Percentiles rank a stretch among this genome's conserved stretches.
phyloP scores from a whole-genome alignment of 345 rosid species.

The Linum lewisii region DNA sequence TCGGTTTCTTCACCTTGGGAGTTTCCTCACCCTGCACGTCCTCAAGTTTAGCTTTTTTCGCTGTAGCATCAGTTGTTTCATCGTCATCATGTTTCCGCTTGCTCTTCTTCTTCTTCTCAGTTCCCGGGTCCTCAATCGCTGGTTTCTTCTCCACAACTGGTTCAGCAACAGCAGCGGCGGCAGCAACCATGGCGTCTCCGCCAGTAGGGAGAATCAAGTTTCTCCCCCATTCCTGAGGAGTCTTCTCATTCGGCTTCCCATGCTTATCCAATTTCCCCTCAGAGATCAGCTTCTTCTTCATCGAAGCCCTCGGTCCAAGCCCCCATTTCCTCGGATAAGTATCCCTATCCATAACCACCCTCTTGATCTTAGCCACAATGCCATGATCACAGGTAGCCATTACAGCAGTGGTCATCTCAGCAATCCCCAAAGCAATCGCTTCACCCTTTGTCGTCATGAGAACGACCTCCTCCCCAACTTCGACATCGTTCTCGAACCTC shows the following conservation, averaged over 20 bases:
- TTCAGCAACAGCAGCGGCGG: conserved; percentile 52
- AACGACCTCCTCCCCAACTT: conserved; percentile 80
- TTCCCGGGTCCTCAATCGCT: conserved; percentile 6
- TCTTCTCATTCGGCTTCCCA: conserved; percentile 72
- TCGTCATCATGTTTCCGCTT: conserved; percentile 14
- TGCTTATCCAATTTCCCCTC: conserved; percentile 85
- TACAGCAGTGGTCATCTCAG: conserved; percentile 95
- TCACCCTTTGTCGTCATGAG: conserved; percentile 96
- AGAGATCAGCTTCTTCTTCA: conserved; percentile 74
- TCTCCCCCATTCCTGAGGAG: conserved; percentile 77
- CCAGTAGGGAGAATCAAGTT: conserved; percentile 63
- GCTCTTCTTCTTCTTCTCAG: conserved; percentile 31
- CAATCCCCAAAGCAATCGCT: conserved; percentile 84
- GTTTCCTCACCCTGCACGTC: conserved; percentile 21
- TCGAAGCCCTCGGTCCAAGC: conserved; percentile 74
- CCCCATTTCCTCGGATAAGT: conserved; percentile 98
- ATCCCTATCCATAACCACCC: conserved; percentile 97
- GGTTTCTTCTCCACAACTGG: conserved; percentile 20
- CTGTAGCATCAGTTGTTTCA: conserved; percentile 26
- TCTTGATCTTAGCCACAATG: conserved; percentile 88
- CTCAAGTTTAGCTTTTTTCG: conserved; percentile 51
- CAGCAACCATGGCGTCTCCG: conserved; percentile 63
- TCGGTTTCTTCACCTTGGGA: conserved; percentile 29
- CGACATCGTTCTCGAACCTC: conserved; percentile 87
- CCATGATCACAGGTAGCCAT: conserved; percentile 97